Conservation (phyloP, 164 flowering plant species). For the Warburgia ugandensis region DNA sequence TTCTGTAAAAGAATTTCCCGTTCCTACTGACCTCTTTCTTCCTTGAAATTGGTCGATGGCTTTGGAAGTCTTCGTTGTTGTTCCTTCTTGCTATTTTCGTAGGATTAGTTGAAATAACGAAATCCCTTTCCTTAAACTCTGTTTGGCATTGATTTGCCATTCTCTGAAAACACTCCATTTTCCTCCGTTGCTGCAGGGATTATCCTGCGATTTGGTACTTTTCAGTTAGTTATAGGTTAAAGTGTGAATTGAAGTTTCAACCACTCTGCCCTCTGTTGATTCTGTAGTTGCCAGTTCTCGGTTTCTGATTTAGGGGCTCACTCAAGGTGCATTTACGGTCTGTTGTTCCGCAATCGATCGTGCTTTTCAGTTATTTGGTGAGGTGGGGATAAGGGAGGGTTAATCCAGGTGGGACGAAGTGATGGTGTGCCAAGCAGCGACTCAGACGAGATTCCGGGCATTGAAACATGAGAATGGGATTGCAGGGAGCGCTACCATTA, state of each 20-base stretch:
- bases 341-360: not conserved
- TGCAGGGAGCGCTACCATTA: conserved; percentile 73
- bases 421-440: conserved; percentile 98
- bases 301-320: too few species aligned
- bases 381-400: conserved; percentile 8
- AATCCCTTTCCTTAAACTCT: not conserved
- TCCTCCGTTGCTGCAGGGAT: too few species aligned
- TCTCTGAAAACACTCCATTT: not conserved
- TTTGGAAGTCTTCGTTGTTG: conserved; percentile 33
- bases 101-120: conserved; percentile 49
- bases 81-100: conserved; percentile 53
- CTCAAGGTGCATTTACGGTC: not conserved
- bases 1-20: too few species aligned
- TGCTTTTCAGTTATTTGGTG: too few species aligned
- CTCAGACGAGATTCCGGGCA: conserved; percentile 87
- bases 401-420: conserved; percentile 33
- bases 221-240: too few species aligned
- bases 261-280: too few species aligned
- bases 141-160: not conserved
- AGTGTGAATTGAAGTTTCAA: too few species aligned
- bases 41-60: too few species aligned
- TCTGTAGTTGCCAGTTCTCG: too few species aligned
- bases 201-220: too few species aligned
- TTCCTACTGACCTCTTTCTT: too few species aligned
- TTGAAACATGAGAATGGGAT: conserved; percentile 88